Evolutionary conservation across 495 filamentous ascomycete species (phyloP).

Genomic region (Bacidia rubella): DNA sequence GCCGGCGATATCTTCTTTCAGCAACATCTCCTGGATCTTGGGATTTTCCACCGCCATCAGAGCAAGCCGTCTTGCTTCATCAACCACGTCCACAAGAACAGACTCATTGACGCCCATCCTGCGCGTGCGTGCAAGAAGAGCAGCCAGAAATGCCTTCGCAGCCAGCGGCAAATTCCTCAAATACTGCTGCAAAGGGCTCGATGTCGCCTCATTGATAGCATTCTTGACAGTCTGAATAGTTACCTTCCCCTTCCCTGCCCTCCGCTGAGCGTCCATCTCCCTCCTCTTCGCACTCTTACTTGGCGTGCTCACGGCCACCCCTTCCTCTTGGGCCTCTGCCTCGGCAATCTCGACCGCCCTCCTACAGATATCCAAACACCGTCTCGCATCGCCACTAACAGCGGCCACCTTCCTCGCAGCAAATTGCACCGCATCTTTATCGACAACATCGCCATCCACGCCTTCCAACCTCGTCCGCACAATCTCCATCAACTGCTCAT

Average conservation of each 20-base stretch:
- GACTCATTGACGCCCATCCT: conserved; percentile 78
- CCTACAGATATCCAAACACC: conserved; percentile 89
- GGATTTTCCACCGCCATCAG: conserved; percentile 42
- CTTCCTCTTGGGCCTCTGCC: conserved; percentile 35
- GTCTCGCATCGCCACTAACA: conserved; percentile 83
- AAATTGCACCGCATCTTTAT: conserved; percentile 90
- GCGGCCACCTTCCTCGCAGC: conserved; percentile 93
- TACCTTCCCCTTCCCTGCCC: conserved; percentile 39
- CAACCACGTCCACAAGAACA: conserved; percentile 76
- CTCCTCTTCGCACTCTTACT: conserved; percentile 27
- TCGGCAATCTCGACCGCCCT: conserved; percentile 94
- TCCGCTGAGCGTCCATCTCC: not conserved
- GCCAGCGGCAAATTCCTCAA: conserved; percentile 68
- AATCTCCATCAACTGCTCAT: conserved; percentile 95
- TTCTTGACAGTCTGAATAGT: conserved; percentile 87
- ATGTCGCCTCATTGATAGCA: conserved; percentile 90
- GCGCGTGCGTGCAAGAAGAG: conserved; percentile 62
- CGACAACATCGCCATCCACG: conserved; percentile 80
- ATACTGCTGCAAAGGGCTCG: conserved; percentile 78
- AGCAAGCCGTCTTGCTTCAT: conserved; percentile 68
- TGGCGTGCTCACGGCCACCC: conserved; percentile 21
- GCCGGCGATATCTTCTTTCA: not conserved
- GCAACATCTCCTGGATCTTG: conserved; percentile 10
- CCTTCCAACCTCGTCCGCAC: conserved; percentile 78
- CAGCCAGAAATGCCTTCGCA: conserved; percentile 72